A percentile compares a stretch with the other conserved stretches of the same genome.
Conservation (phyloP, 169 alveolate genomes). For the Plasmodium inui region DNA sequence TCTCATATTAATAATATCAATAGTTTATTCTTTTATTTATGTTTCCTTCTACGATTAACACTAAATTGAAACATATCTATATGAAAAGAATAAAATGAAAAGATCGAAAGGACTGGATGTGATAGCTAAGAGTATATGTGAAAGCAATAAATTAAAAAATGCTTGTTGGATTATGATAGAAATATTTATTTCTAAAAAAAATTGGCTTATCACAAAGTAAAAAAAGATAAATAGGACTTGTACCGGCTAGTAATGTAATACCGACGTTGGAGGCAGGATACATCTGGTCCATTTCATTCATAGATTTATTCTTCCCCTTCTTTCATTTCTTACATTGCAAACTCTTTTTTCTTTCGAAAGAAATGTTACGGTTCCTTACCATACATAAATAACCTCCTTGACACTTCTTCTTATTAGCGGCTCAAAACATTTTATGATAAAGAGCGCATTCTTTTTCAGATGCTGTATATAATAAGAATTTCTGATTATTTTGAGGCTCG, state of each 20-base stretch:
- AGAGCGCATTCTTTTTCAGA: background rate
- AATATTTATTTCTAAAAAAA: too few relatives aligned
- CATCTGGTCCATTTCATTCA: background rate
- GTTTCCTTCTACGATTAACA: background rate
- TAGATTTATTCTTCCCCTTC: background rate
- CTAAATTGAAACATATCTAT: background rate
- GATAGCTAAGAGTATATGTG: background rate
- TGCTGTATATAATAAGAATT: background rate
- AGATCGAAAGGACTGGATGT: background rate
- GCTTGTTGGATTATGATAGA: background rate
- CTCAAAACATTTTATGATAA: background rate
- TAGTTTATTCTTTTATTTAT: too few relatives aligned
- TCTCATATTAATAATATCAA: too few relatives aligned
- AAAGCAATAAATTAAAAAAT: too few relatives aligned
- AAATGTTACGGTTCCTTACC: background rate
- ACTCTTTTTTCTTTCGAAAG: background rate
- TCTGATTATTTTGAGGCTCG: too few relatives aligned
- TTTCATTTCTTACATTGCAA: background rate
- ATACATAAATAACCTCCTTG: background rate
- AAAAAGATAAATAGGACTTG: background rate
- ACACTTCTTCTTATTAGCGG: background rate
- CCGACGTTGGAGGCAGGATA: background rate
- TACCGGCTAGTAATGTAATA: background rate
- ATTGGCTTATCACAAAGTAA: background rate
- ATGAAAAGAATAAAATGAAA: background rate